Base-by-base conservation (phyloP, 768 basidiomycete species). In the Cytidiella melzeri region DNA sequence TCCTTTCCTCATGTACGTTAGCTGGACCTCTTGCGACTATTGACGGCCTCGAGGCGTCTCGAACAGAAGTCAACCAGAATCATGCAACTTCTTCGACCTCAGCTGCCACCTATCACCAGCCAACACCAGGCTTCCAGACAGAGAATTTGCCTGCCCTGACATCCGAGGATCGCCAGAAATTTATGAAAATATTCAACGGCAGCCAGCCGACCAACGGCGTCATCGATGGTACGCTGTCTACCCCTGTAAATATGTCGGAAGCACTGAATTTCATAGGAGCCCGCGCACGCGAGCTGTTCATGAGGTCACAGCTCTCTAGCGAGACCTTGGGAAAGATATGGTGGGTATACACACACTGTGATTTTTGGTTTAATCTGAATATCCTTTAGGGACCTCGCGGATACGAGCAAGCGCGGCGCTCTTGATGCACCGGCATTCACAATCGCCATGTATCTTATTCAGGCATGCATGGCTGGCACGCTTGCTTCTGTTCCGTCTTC, bases 401-500 rank as follows among this genome's bases (percentile, higher is more conserved):
- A 87, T 61, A 77, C 73, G 7, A 72, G 75, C 45, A 67, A 72
- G 27, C 70, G 79, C 28, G 84, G 83, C 5, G 67, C 73, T 3
- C 75, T 90, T 10, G 83, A 87, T 56, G 69, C 75, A 6, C 64
- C 75, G 24, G 84, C 87, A 51, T 90, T 90, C 61, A 76, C 79
- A 28, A 67, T 88, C 51, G 85, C 79, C 30, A 80, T 84, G 77
- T 81, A 80, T 61, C 74, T 85, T 49, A 79, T 87, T 36, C 78
- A 80, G 54, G 69, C 65, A n/a, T 62, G 69, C 47, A 78, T 79
- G 77, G 68, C 70, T 23, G 70, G 70, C 9, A 58, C 62, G 5
- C 58, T 71, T 20, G 54, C 67, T 6, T 49, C 57, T 2, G 57
- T 76, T 1, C 77, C 77, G 3, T 46, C 61, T 15, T 62, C 59